Evolutionary conservation across 805 yeast species (phyloP), one percentile per base, ranked within the genome.

Genomic region (Naumovozyma castellii): DNA sequence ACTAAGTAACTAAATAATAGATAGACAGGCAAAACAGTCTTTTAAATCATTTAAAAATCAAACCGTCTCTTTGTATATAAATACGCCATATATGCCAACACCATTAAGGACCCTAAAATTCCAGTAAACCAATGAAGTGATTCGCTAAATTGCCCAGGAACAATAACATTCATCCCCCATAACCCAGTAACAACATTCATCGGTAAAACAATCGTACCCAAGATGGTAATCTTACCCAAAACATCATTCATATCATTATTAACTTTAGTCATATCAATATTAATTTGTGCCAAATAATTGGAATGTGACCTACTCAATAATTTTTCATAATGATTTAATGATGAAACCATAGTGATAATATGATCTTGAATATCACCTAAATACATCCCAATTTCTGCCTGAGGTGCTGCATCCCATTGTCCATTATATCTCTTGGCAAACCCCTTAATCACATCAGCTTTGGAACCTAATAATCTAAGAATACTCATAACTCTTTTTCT

Each of bases 151-250:
- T 90, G 97, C 0, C 98, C 98, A 0, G 98, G 98, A 28, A 92
- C 98, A 9, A 85, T 53, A 48, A 92, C 94, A 65, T 92, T 92
- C 98, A 92, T 92, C 41, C 98, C 98, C 97, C 97, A 92, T 35
- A 92, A 65, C 16, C 98, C 98, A 0, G 98, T 92, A 17, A 92
- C 81, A 40, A 92, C 85, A 57, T 92, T 92, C 75, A 92, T 76
- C 3, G 98, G 98, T 43, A 92, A 67, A 16, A 92, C 96, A 41
- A 92, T 85, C 0, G 97, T 86, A 72, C 97, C 98, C 46, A 90
- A 64, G 32, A 88, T 80, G 3, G 97, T 85, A 41, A 90, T 85
- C 58, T 88, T 86, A 9, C 97, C 95, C 54, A 90, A 71, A 2
- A 88, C 95, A 58, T 92, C 97, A 60, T 92, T 92, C 76, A 94